Evolutionary conservation across 164 flowering plant species (phyloP).

Genomic region (Dillenia suffruticosa): DNA sequence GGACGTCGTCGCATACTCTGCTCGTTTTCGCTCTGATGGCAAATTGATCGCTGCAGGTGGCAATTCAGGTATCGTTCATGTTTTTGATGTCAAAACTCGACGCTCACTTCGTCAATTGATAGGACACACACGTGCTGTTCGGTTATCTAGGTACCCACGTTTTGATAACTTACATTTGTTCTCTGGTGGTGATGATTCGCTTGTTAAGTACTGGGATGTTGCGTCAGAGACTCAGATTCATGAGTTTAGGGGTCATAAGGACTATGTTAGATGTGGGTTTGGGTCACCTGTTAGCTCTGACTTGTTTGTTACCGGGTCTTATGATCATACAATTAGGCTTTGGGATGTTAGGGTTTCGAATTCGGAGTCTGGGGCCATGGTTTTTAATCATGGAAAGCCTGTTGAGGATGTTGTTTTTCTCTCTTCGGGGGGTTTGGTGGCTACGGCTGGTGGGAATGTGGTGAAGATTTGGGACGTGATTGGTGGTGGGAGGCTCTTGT

Average conservation of each 20-base stretch:
- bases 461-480: conserved; percentile 94
- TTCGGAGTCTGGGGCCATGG: conserved; percentile 29
- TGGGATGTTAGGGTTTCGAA: conserved; percentile 75
- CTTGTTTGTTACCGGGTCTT: conserved; percentile 73
- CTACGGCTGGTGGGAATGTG: conserved; percentile 77
- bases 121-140: conserved; percentile 62
- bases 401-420: conserved; percentile 76
- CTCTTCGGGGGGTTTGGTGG: conserved; percentile 78
- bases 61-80: conserved; percentile 60
- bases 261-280: conserved; percentile 76
- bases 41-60: conserved; percentile 73
- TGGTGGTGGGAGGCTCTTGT: conserved; percentile 76
- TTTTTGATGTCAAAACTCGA: conserved; percentile 54
- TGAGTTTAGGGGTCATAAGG: conserved; percentile 65
- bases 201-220: conserved; percentile 92
- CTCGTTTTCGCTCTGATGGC: conserved; percentile 78
- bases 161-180: conserved; percentile 71
- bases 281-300: conserved; percentile 61
- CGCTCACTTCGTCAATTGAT: conserved; percentile 46
- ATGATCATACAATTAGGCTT: conserved; percentile 78
- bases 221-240: conserved; percentile 35
- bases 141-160: conserved; percentile 51
- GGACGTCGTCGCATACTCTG: conserved; percentile 52
- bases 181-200: conserved; percentile 79
- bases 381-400: conserved; percentile 66